Evolutionary conservation across 176 grass and related monocot species (phyloP), one percentile per base, ranked within the genome.

Genomic region (Lolium multiflorum): DNA sequence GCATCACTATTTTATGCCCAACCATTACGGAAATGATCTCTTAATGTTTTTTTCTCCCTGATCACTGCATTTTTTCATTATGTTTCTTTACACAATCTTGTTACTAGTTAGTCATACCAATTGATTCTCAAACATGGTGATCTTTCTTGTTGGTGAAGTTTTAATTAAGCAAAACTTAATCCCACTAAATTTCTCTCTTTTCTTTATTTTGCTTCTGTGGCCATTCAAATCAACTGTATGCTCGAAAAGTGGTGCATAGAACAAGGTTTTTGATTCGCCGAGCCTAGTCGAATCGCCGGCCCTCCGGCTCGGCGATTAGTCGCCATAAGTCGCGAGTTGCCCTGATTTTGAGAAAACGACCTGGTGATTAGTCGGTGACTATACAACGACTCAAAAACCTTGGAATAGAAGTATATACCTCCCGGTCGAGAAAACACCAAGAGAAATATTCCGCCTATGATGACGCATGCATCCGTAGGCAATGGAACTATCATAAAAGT

Each of bases 401-500:
- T 47, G 46, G 46, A 5, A 44, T 44, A 44, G 15, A 18, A 76
- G 51, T 35, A 35, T 35, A 11, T 76, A 50, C 11, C 12, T 74
- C 21, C 21, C 3, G 47, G 48, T 15, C 47, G 4, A 11, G 74
- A 57, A 56, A 77, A 77, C 26, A 57, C 5, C 17, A 77, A 57
- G 17, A 38, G 4, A 20, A 77, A 56, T 37, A 54, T 37, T 56
- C 2, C 6, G 28, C 31, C 16, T 12, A 37, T 12, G 16, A 54
- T 18, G 48, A 24, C 48, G 4, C 73, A 54, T 50, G 38, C 39
- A 79, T 79, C n/a, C 9, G 3, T 80, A 80, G 77, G 79, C 64
- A 80, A 51, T 80, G 20, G 75, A 87, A 82, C 78, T 72, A 79
- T n/a, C 81, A 82, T 13, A 74, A 76, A 88, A 89, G 8, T 85